Evolutionary conservation across 176 grass and related monocot genomes (phyloP), one percentile per base, ranked within the genome.

Genomic region (Ampelocalamus luodianensis): DNA sequence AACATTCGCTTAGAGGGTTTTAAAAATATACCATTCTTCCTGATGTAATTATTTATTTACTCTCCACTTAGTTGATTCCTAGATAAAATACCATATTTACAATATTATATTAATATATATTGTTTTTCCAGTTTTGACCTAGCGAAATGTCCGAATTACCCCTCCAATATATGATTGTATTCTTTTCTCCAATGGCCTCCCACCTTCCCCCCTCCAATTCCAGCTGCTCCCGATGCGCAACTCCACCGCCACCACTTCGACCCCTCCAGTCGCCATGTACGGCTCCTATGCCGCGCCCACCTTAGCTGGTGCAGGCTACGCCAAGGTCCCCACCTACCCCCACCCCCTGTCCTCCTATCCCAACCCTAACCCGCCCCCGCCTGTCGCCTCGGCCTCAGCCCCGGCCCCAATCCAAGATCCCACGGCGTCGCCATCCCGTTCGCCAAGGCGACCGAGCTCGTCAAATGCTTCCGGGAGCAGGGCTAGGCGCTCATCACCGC

Each of bases 381-480:
- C 45, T 34, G 82, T 76, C 3, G 4, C 36, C 27, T 1, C 38
- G 1, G 42, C 67, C 12, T 3, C 60, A 3, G 48, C 61, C 10
- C 15, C 55, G 27, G 7, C 80, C 24, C 16, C 67, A 53, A 76
- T 82, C 18, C 85, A 92, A 0, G 60, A 82, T 12, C 80, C 85
- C 44, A 74, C 81, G 43, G 68, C 84, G 6, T 83, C 84, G 72
- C 83, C 85, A 39, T 83, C 90, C 82, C 93, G 27, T 64, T 85
- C 3, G 36, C 58, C 58, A 91, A 84, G 84, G 85, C 82, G 8
- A 82, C 91, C 46, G 90, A 92, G 72, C 85, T 99, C 36, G 79
- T 99, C 29, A 34, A 90, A 26, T 76, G 79, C 26, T 77, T 96
- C 81, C 89, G 89, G 20, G 93, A 99, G 60, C 90, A 95, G 85